Percentiles rank a stretch among this genome's conserved stretches.
phyloP scores from a whole-genome alignment of 2,329 filamentous ascomycete species.

The Colletotrichum cuscutae region DNA sequence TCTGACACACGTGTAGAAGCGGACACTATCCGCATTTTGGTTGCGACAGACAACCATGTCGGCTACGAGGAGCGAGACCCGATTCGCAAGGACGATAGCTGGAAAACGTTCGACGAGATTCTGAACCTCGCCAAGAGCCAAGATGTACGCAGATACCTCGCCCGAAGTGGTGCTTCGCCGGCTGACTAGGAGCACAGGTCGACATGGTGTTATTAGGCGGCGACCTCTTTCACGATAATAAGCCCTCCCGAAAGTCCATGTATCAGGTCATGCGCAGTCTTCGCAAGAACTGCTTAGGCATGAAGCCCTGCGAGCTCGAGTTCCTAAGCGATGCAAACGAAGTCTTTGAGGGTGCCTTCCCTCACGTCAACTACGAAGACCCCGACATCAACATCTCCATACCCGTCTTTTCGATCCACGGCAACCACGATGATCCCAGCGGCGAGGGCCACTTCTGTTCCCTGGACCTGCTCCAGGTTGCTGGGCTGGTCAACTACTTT shows the following conservation, averaged over 20 bases:
- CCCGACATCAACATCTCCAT: slow-evolving; percentile 97
- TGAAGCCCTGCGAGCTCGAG: slow-evolving; percentile 95
- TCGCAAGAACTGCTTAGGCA: slow-evolving; percentile 91
- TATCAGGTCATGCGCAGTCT: slow-evolving; percentile 97
- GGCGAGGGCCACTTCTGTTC: slow-evolving; percentile 93
- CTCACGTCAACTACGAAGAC: slow-evolving; percentile 98
- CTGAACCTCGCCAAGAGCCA: slow-evolving; percentile 86
- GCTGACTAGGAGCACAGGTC: slow-evolving; percentile 58
- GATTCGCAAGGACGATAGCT: slow-evolving; percentile 96
- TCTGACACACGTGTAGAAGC: slow-evolving; percentile 53
- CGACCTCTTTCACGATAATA: slow-evolving; percentile 98
- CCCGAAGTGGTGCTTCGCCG: not conserved
- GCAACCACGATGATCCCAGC: slow-evolving; percentile 98
- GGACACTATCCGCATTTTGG: slow-evolving; percentile 93
- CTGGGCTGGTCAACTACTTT: slow-evolving; percentile 95
- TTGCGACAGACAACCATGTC: slow-evolving; percentile 98
- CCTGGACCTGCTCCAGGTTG: slow-evolving; percentile 89
- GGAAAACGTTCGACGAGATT: slow-evolving; percentile 95
- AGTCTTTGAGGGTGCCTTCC: slow-evolving; percentile 89
- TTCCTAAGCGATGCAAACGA: slow-evolving; percentile 93
- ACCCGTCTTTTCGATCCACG: slow-evolving; percentile 97
- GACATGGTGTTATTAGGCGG: slow-evolving; percentile 97
- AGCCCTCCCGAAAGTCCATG: slow-evolving; percentile 93
- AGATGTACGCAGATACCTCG: slow-evolving; percentile 65
- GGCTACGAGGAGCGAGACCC: slow-evolving; percentile 94